Evolutionary conservation across 805 yeast species (phyloP), one percentile per base, ranked within the genome.

Genomic region (Cyberlindnera mississippiensis): DNA sequence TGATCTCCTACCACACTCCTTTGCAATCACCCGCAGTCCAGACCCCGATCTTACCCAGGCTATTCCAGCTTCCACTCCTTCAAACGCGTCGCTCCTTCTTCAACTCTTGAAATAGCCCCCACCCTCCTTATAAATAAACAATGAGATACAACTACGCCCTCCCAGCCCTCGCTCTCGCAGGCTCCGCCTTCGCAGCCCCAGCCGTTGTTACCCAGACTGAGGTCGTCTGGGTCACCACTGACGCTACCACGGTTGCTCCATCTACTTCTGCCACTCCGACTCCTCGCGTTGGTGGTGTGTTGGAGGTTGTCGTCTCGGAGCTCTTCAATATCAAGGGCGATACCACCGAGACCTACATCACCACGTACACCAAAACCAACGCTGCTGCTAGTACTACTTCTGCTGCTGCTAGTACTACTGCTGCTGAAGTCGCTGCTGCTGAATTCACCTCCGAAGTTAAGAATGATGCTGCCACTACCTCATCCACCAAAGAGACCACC

Each of bases 131-230:
- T 10, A 8, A 16, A 29, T 7, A 11, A 30, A 45, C 29, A 35
- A 57, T 57, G 62, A 54, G 43, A 48, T 54, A 51, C 48, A 47
- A 53, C 28, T 39, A 41, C 37, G 45, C 48, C 22, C 44, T 56
- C 18, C 47, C 59, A 18, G 44, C 52, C 32, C 52, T 57, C 34
- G 55, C 53, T 31, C 44, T 51, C n/a, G 51, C 55, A 33, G 52
- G 53, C 35, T 45, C 47, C 33, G 61, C 48, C 33, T 14, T 51
- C 19, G 61, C 58, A 30, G 61, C 57, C 29, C 59, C 60, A 35
- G 61, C 49, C 32, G 52, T 55, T 34, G 54, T 56, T 38, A 52
- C 56, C 33, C 33, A 51, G 40, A 55, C 60, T n/a, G 37, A 54
- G 33, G 52, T 49, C 20, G 61, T 56, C 32, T 47, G 43, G 22